Percentiles rank a stretch among this genome's conserved stretches.
These are phyloP conservation scores for Wolfiporia cocos DNA, from an alignment of 1,284 basidiomycete species.

Conservation along the genomic window DNA sequence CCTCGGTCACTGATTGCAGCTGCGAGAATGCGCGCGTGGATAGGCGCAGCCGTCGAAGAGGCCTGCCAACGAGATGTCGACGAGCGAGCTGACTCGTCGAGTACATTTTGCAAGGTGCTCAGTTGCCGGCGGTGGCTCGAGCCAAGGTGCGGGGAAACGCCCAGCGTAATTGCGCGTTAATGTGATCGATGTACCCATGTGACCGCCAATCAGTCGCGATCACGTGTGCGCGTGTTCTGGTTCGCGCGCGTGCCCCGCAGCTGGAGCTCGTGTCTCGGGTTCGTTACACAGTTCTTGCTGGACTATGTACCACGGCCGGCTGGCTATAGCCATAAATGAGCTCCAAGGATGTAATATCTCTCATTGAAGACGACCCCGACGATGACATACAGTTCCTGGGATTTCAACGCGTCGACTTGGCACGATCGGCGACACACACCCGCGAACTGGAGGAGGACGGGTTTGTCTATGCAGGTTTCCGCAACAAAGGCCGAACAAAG, in stretches of 20 bases:
- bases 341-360: too few species aligned
- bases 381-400: constrained; percentile 1
- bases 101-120: constrained; percentile 12
- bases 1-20: constrained; percentile 41
- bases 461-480: constrained; percentile 7
- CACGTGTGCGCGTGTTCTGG: neutral
- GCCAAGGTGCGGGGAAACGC: neutral
- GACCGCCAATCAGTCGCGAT: neutral
- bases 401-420: constrained; percentile 2
- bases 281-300: neutral
- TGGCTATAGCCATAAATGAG: neutral
- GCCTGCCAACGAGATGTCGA: constrained; percentile 9
- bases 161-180: neutral
- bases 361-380: neutral
- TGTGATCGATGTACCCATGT: neutral
- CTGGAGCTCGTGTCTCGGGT: too few species aligned
- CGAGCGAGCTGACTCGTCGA: constrained; percentile 17
- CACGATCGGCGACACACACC: neutral
- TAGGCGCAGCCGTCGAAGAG: constrained; percentile 9
- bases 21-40: constrained; percentile 13
- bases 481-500: too few species aligned
- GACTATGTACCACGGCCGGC: neutral
- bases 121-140: neutral
- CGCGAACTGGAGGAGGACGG: constrained; percentile 7
- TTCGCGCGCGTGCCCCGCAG: neutral